Evolutionary conservation across 208 protist species (phyloP).

Genomic region (Acanthamoeba divionensis): DNA sequence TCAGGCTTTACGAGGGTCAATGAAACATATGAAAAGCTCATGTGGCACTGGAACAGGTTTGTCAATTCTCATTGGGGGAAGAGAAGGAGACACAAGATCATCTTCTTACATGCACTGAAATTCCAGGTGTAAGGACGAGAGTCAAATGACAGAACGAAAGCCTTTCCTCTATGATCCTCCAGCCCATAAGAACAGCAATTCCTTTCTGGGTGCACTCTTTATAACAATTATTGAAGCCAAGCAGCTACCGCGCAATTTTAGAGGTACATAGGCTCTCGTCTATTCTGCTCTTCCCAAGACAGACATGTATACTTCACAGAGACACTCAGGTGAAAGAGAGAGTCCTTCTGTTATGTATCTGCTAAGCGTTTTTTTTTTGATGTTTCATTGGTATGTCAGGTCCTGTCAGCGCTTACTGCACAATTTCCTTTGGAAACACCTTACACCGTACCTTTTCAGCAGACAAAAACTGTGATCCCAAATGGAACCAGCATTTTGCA

Average conservation of each 20-base stretch:
- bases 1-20: background rate
- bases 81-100: background rate
- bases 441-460: background rate
- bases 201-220: background rate
- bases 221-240: slow-evolving; percentile 1
- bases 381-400: background rate
- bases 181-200: background rate
- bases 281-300: background rate
- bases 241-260: background rate
- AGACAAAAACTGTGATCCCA: background rate
- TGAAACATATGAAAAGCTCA: background rate
- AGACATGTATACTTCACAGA: background rate
- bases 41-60: background rate
- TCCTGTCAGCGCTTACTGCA: background rate
- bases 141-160: background rate
- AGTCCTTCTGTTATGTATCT: background rate
- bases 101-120: background rate
- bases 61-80: background rate
- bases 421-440: background rate
- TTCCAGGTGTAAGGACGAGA: background rate
- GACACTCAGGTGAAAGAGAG: background rate
- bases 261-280: background rate
- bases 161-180: background rate
- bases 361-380: background rate
- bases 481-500: background rate